Evolutionary conservation across 2,329 filamentous ascomycete species (phyloP).

Genomic region (Exophiala sp.): DNA sequence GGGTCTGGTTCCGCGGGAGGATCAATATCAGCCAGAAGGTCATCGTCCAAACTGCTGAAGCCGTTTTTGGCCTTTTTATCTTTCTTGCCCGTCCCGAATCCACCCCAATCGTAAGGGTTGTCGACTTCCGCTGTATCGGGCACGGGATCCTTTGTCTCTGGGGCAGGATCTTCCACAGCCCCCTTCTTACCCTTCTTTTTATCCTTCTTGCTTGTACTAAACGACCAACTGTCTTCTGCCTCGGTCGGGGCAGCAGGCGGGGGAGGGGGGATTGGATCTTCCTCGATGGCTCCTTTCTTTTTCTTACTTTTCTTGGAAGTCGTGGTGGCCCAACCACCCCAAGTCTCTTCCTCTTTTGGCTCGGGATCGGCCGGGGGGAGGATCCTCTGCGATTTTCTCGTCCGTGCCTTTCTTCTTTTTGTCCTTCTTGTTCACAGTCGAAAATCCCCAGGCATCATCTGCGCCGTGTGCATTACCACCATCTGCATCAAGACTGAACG

Average conservation of each 20-base stretch:
- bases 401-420: conserved; percentile 44
- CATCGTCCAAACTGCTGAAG: conserved; percentile 30
- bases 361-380: conserved; percentile 23
- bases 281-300: conserved; percentile 32
- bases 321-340: conserved; percentile 32
- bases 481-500: conserved; percentile 41
- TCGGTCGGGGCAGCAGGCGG: conserved; percentile 16
- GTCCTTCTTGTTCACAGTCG: conserved; percentile 39
- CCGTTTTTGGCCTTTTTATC: conserved; percentile 36
- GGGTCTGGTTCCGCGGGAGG: conserved; percentile 30
- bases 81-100: conserved; percentile 39
- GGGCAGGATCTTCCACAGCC: conserved; percentile 20
- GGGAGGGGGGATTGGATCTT: conserved; percentile 24
- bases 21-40: conserved; percentile 31
- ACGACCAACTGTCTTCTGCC: conserved; percentile 29
- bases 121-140: conserved; percentile 11
- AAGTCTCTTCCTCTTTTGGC: conserved; percentile 32
- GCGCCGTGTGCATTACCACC: conserved; percentile 39
- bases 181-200: conserved; percentile 33
- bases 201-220: conserved; percentile 29
- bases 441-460: conserved; percentile 38
- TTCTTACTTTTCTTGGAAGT: conserved; percentile 44
- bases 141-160: conserved; percentile 16
- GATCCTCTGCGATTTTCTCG: conserved; percentile 35
- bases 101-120: conserved; percentile 23